Evolutionary conservation across 1,139 yeast species (phyloP).

Genomic region (Nakaseomyces delphensis): DNA sequence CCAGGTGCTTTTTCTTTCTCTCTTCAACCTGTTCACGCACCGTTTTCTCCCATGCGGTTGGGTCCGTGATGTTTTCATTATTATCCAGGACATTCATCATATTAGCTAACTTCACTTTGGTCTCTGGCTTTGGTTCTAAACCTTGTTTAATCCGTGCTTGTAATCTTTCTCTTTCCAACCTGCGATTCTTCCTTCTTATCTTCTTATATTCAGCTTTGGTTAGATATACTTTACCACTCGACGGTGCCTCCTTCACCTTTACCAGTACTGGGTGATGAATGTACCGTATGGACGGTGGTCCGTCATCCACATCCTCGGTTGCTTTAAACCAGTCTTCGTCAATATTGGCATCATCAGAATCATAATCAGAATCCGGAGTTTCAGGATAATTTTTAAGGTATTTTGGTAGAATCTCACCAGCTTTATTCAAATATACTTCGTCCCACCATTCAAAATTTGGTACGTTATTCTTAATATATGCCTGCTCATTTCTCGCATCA

Average conservation of each 20-base stretch:
- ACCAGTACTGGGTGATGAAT: conserved; percentile 77
- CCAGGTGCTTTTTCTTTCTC: conserved; percentile 52
- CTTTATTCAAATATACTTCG: conserved; percentile 16
- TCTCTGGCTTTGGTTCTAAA: conserved; percentile 78
- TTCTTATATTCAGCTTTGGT: conserved; percentile 75
- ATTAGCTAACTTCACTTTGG: conserved; percentile 76
- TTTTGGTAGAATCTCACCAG: conserved; percentile 14
- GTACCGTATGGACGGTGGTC: conserved; percentile 34
- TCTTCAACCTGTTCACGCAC: conserved; percentile 64
- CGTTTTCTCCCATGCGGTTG: conserved; percentile 71
- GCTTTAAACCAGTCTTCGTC: conserved; percentile 14
- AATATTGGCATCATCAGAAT: conserved; percentile 17
- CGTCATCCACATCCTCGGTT: conserved; percentile 17
- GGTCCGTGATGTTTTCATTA: conserved; percentile 81
- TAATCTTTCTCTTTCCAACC: conserved; percentile 52
- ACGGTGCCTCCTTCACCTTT: conserved; percentile 47
- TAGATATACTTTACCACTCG: conserved; percentile 42
- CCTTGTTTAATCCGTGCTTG: conserved; percentile 79
- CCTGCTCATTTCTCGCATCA: conserved; percentile 18
- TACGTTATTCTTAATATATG: conserved; percentile 12
- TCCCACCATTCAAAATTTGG: conserved; percentile 30
- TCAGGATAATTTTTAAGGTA: conserved; percentile 14
- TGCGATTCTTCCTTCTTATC: conserved; percentile 62
- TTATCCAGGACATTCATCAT: conserved; percentile 72
- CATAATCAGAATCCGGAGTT: conserved; percentile 17